These are phyloP conservation scores for Centrapalus pauciflorus DNA, from an alignment of 129 eudicot genomes.

Conservation along the genomic window DNA sequence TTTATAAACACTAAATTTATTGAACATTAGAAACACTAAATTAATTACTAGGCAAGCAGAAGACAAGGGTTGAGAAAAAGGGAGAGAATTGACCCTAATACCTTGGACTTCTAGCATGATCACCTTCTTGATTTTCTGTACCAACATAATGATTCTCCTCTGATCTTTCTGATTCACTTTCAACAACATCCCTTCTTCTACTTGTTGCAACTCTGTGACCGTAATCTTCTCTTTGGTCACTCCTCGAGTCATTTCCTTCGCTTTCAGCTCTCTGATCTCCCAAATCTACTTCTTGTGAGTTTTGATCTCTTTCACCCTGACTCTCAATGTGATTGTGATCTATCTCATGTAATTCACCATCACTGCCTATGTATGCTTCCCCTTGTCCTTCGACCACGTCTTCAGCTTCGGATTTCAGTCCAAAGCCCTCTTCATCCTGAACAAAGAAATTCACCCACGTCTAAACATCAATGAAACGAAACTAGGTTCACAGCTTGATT, in stretches of 20 bases:
- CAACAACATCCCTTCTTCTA: conserved; percentile 66
- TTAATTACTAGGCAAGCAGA: too few species aligned
- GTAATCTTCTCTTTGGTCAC: conserved; percentile 64
- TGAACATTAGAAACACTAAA: too few species aligned
- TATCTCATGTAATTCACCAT: conserved; percentile 69
- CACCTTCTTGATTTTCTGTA: conserved; percentile 80
- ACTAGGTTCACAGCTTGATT: too few species aligned
- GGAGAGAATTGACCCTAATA: conserved; percentile 19
- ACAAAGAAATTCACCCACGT: too few species aligned
- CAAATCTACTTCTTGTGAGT: conserved; percentile 75
- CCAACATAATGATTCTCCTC: conserved; percentile 74
- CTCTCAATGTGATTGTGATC: conserved; percentile 75
- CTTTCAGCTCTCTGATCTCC: conserved; percentile 80
- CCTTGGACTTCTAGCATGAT: conserved; percentile 77
- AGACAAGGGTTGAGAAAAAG: conserved; percentile 8
- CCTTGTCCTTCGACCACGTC: conserved; percentile 88
- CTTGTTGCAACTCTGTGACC: conserved; percentile 81
- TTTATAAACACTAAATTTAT: too few species aligned
- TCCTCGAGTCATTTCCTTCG: conserved; percentile 69
- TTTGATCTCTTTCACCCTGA: conserved; percentile 90
- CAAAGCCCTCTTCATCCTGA: conserved; percentile 84
- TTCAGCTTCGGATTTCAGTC: conserved; percentile 57
- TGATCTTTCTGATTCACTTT: conserved; percentile 89
- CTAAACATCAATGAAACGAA: too few species aligned
- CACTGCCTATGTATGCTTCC: conserved; percentile 80